These are phyloP conservation scores for Vaccinium myrtillus DNA, from an alignment of 148 eudicot genomes.

Conservation along the genomic window DNA sequence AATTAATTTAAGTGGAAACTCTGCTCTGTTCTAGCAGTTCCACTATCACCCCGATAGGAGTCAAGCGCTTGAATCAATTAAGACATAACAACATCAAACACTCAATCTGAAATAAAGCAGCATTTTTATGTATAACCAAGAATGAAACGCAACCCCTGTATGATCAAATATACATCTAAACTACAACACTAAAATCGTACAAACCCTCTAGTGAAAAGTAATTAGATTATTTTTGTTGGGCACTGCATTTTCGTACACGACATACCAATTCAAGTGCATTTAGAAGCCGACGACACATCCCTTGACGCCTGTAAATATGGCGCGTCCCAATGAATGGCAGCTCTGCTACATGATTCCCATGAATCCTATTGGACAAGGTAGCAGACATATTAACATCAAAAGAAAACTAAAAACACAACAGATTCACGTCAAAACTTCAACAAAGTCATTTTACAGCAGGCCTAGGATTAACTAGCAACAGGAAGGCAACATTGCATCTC, in stretches of 20 bases:
- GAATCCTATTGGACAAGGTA: slow-evolving; percentile 49
- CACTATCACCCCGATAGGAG: too few relatives aligned
- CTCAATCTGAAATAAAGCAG: neutral
- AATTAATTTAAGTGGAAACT: too few relatives aligned
- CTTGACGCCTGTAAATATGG: slow-evolving; percentile 70
- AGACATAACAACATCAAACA: neutral
- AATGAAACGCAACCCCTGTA: neutral
- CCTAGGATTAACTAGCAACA: neutral
- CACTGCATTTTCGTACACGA: slow-evolving; percentile 9
- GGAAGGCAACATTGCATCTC: neutral
- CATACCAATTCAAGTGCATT: slow-evolving; percentile 68
- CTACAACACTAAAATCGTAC: neutral
- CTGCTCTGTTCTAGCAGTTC: too few relatives aligned
- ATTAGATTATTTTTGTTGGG: neutral
- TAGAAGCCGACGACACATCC: slow-evolving; percentile 87
- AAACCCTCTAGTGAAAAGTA: neutral
- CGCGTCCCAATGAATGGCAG: slow-evolving; percentile 97
- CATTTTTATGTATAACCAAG: neutral
- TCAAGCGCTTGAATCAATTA: too few relatives aligned
- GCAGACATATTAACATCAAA: neutral
- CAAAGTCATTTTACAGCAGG: slow-evolving; percentile 3
- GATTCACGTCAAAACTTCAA: neutral
- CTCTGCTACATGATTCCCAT: slow-evolving; percentile 81
- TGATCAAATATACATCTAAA: neutral
- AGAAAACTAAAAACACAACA: neutral